These are phyloP conservation scores for Narthecium ossifragum DNA, from an alignment of 106 monocot genomes.

Conservation along the genomic window DNA sequence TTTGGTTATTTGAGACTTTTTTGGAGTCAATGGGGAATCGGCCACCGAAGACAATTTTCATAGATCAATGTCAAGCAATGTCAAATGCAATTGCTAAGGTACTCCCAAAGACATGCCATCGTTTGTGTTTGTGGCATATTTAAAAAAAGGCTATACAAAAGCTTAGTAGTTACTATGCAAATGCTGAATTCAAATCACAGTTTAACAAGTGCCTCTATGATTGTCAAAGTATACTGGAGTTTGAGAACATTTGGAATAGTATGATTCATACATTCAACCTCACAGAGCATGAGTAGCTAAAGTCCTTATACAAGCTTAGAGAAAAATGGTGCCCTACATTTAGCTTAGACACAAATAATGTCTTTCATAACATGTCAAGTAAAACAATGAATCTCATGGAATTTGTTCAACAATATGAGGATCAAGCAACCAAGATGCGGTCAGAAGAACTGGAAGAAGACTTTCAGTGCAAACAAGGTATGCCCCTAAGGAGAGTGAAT, in stretches of 20 bases:
- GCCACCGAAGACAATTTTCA: conserved; percentile 34
- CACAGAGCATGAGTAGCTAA: conserved; percentile 19
- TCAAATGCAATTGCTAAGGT: conserved; percentile 22
- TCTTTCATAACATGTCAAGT: conserved; percentile 15
- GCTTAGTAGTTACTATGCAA: conserved; percentile 11
- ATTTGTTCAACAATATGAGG: conserved; percentile 14
- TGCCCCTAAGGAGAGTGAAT: conserved; percentile 15
- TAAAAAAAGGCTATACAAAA: conserved; percentile 12
- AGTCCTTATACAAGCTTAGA: no score
- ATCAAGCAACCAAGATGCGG: conserved; percentile 12
- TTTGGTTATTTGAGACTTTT: conserved; percentile 38
- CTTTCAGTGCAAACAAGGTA: conserved; percentile 27
- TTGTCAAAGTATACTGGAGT: conserved; percentile 18
- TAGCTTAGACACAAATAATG: conserved; percentile 20
- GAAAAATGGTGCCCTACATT: no score
- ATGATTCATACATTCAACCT: conserved; percentile 15
- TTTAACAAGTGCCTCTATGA: conserved; percentile 36
- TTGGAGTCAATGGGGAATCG: conserved; percentile 34
- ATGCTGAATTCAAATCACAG: conserved; percentile 15
- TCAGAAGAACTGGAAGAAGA: conserved; percentile 15
- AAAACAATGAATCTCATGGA: conserved; percentile 20
- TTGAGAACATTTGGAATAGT: conserved; percentile 27
- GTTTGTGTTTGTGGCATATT: conserved; percentile 9
- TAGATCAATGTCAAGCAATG: no score
- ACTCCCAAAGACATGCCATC: conserved; percentile 25